These are phyloP conservation scores for Endothia cerciana DNA, from an alignment of 2,329 filamentous ascomycete genomes.

Conservation along the genomic window DNA sequence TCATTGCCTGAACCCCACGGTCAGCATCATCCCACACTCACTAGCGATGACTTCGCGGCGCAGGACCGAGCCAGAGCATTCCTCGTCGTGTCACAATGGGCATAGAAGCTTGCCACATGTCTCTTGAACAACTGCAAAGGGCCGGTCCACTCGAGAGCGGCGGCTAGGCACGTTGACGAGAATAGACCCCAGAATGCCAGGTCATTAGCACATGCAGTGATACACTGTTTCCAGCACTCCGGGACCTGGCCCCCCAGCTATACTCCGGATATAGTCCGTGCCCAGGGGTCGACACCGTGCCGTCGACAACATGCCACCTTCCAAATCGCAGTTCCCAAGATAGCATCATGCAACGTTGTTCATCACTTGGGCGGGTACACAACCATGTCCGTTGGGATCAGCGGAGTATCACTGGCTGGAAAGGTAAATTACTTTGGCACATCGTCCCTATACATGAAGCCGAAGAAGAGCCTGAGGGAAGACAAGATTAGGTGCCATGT, in stretches of 20 bases:
- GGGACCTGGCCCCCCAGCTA: neutral
- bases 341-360: neutral
- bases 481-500: too few relatives aligned
- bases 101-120: neutral
- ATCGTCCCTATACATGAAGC: too few relatives aligned
- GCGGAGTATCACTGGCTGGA: neutral
- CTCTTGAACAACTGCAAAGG: neutral
- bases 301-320: neutral
- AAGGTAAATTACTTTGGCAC: too few relatives aligned
- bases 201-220: neutral
- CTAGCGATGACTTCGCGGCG: neutral
- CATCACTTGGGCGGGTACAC: neutral
- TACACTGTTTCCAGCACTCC: neutral
- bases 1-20: neutral
- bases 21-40: neutral
- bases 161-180: neutral
- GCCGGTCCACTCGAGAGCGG: neutral
- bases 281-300: neutral
- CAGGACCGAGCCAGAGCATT: neutral
- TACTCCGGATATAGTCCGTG: neutral
- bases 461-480: too few relatives aligned
- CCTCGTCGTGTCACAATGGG: neutral
- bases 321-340: neutral
- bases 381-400: neutral
- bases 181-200: neutral